Percentiles rank a stretch among this genome's conserved stretches.
Evolutionary conservation across 352 stramenopile genomes (phyloP).

Genomic region (Thalassiosira mediterranea): DNA sequence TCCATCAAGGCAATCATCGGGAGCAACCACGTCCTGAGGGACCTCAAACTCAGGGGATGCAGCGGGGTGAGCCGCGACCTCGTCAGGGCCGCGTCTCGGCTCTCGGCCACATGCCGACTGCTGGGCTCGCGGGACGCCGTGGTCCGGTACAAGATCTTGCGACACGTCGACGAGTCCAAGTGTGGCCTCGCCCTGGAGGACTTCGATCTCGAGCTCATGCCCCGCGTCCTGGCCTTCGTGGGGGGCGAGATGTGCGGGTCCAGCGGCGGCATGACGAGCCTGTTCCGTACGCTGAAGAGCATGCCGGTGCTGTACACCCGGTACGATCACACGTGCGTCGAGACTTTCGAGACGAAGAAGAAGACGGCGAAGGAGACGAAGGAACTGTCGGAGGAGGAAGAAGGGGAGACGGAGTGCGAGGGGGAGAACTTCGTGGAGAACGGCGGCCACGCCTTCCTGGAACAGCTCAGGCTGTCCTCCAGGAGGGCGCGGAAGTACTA

Average conservation of each 20-base stretch:
- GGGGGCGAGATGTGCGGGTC: too few species aligned
- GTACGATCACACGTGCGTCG: conserved; percentile 15
- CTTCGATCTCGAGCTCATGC: conserved; percentile 34
- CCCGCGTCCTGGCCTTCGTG: conserved; percentile 34
- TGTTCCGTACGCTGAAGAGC: conserved; percentile 29
- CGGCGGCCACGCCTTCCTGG: conserved; percentile 16
- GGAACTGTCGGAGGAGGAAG: neutral
- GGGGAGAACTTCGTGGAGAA: conserved; percentile 4
- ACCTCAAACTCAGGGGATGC: conserved; percentile 33
- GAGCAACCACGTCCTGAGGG: conserved; percentile 33
- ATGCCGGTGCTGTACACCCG: conserved; percentile 22
- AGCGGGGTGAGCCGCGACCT: conserved; percentile 1
- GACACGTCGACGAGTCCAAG: conserved; percentile 11
- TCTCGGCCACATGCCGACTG: conserved; percentile 10
- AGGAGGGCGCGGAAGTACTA: conserved; percentile 18
- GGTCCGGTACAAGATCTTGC: conserved; percentile 28
- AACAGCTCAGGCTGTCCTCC: conserved; percentile 20
- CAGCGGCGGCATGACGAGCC: conserved; percentile 13
- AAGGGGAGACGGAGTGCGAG: neutral
- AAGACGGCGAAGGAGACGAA: neutral
- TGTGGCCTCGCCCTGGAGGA: conserved; percentile 9
- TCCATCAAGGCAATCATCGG: conserved; percentile 30
- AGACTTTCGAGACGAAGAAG: too few species aligned
- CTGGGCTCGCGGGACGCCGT: conserved; percentile 1
- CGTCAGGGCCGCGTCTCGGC: neutral